phyloP scores from a whole-genome alignment of 805 yeast species.

The Cyberlindnera mycetangii region DNA sequence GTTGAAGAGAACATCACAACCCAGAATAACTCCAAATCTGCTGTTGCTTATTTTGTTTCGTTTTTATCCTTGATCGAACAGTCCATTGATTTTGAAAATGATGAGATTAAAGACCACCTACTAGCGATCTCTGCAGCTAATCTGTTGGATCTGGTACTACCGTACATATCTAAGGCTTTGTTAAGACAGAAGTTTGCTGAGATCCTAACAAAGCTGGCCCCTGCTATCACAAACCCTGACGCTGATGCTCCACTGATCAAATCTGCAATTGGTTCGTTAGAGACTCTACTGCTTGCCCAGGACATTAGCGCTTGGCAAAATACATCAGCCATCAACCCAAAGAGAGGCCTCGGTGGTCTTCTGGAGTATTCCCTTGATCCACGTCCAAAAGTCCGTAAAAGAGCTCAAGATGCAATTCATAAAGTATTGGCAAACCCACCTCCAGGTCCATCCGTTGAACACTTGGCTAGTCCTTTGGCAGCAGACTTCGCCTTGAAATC shows the following conservation, averaged over 20 bases:
- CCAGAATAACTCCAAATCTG: conserved; percentile 43
- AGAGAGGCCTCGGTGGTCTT: conserved; percentile 75
- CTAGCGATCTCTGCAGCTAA: conserved; percentile 78
- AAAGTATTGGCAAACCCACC: conserved; percentile 64
- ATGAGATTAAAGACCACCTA: conserved; percentile 51
- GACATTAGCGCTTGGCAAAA: conserved; percentile 77
- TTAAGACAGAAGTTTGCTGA: conserved; percentile 74
- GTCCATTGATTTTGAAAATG: conserved; percentile 46
- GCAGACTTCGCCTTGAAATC: conserved; percentile 65
- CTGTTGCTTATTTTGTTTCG: conserved; percentile 84
- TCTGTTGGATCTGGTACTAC: conserved; percentile 75
- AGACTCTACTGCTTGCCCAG: conserved; percentile 74
- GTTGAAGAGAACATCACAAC: conserved; percentile 80
- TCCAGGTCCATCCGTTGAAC: conserved; percentile 71
- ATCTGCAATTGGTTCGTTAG: conserved; percentile 84
- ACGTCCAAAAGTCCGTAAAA: conserved; percentile 92
- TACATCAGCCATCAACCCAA: conserved; percentile 56
- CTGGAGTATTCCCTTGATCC: conserved; percentile 78
- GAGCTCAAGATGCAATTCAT: conserved; percentile 87
- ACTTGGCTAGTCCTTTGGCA: conserved; percentile 69
- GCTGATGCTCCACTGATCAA: conserved; percentile 79
- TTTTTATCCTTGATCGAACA: conserved; percentile 80
- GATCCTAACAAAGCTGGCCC: conserved; percentile 76
- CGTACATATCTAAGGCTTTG: conserved; percentile 65
- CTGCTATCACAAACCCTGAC: conserved; percentile 64